Evolutionary conservation across 2,329 filamentous ascomycete genomes (phyloP), one percentile per base, ranked within the genome.

Genomic region (Bretziella fagacearum): DNA sequence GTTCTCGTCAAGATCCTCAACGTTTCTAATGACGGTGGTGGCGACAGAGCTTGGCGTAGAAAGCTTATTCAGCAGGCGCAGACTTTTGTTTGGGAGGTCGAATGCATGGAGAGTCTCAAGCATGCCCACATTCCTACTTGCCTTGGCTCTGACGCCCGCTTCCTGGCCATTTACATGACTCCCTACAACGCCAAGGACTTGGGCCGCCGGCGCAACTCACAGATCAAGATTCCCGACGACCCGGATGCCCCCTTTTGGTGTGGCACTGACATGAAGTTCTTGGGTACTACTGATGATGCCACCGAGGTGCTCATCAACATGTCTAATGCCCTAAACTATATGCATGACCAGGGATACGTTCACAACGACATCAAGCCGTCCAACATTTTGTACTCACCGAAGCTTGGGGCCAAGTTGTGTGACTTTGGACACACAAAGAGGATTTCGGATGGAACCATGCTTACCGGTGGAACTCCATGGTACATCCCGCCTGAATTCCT

Each of bases 331-430:
- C 60, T 77, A 36, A 62, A 67, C 56, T 76, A 76, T 56, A 63
- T 77, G 27, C 73, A 77, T 57, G 61, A 62, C 42, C 65, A 67
- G 47, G 63, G 63, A 46, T 60, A 71, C 18, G 68, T 74, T 10
- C 73, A 77, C 59, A 77, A 77, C 58, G 73, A 77, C 56, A 73
- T 77, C 58, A 77, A 77, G 57, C 73, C 73, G 1, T 70, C 67
- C 53, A 77, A 77, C 52, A 75, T 77, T 47, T 60, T 77, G 26
- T 77, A 75, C 58, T 74, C 71, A 11, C 64, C 64, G 23, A 70
- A 74, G 32, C 65, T 71, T 8, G 73, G 73, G 4, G 73, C 71
- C 27, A 70, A 76, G 2, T 65, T 77, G 25, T 77, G 73, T 57
- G 73, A 77, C 57, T 73, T 76, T 57, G 73, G 73, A 10, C 61